phyloP scores from a whole-genome alignment of 2,329 filamentous ascomycete genomes.

The Didymella pinodella region DNA sequence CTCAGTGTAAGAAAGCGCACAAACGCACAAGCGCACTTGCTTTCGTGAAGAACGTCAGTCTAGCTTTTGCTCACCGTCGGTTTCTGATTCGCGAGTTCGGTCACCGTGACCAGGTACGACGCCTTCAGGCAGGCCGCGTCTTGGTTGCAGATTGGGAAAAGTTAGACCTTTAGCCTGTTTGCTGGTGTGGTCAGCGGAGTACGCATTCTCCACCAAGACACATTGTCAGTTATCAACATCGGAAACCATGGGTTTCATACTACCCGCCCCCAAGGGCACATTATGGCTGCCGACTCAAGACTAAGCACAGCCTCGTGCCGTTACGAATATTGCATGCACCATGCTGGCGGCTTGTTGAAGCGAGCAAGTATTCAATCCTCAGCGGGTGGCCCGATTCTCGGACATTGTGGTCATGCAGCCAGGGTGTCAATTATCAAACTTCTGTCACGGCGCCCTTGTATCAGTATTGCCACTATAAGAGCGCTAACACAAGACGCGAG shows the following conservation, averaged over 20 bases:
- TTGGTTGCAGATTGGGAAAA: constrained; percentile 11
- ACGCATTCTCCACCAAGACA: background rate
- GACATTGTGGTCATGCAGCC: constrained; percentile 13
- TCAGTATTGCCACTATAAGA: background rate
- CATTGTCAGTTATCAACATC: background rate
- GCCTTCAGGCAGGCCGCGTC: constrained; percentile 10
- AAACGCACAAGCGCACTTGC: background rate
- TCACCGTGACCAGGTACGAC: constrained; percentile 8
- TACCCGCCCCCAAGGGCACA: background rate
- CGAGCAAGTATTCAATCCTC: constrained; percentile 4
- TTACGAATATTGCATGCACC: constrained; percentile 2
- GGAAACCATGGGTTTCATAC: background rate
- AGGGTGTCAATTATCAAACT: constrained; percentile 2
- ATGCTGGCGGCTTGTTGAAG: background rate
- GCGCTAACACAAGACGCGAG: constrained; percentile 1
- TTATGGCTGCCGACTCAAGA: background rate
- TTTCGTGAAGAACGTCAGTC: background rate
- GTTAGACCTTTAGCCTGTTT: background rate
- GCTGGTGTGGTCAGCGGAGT: constrained; percentile 4
- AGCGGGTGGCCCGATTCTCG: constrained; percentile 10
- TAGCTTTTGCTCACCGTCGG: constrained; percentile 2
- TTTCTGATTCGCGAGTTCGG: constrained; percentile 7
- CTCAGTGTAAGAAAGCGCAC: constrained; percentile 2
- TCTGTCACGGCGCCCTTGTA: constrained; percentile 1
- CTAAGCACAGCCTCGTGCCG: constrained; percentile 3